phyloP scores from a whole-genome alignment of 805 yeast species.

The Yarrowia deformans region DNA sequence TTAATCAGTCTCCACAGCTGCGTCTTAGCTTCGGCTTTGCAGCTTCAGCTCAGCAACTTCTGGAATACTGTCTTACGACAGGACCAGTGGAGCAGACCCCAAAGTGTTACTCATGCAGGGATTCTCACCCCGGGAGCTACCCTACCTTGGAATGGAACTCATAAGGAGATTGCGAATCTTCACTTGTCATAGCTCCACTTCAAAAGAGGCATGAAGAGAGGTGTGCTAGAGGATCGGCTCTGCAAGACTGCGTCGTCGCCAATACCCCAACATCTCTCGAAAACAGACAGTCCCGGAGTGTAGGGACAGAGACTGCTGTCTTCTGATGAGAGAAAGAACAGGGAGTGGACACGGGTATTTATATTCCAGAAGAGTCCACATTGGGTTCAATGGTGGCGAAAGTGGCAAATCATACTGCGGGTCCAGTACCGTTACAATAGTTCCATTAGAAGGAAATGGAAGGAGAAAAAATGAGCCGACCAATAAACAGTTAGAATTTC shows the following conservation, averaged over 20 bases:
- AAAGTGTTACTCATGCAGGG: slow-evolving; percentile 4
- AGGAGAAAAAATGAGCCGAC: no score
- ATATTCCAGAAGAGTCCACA: background rate
- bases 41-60: no score
- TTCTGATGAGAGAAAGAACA: background rate
- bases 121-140: background rate
- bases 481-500: no score
- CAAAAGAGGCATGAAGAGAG: slow-evolving; percentile 11
- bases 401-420: background rate
- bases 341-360: background rate
- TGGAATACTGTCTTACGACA: no score
- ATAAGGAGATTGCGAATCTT: slow-evolving; percentile 1
- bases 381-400: background rate
- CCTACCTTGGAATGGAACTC: background rate
- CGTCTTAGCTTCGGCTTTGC: no score
- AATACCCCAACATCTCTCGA: background rate
- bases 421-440: background rate
- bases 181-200: background rate
- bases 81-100: background rate
- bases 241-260: background rate
- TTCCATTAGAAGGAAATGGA: no score
- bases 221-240: background rate
- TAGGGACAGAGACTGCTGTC: slow-evolving; percentile 7
- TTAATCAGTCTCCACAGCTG: no score
- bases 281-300: slow-evolving; percentile 1